Conservation (phyloP, 2,329 filamentous ascomycete species). For the Aspergillus sp. region DNA sequence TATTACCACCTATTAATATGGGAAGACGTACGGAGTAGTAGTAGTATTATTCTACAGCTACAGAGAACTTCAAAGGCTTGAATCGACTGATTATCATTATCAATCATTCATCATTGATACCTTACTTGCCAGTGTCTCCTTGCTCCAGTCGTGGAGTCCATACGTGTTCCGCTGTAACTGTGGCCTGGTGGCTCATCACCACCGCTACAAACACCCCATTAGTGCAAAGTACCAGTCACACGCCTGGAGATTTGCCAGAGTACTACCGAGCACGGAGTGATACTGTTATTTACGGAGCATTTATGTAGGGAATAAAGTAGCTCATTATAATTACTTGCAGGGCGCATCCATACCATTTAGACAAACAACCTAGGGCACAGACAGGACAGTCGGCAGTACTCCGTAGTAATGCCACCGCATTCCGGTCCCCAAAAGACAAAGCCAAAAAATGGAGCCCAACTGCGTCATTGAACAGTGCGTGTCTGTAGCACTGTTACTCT, state of each 20-base stretch:
- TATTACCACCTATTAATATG: background rate
- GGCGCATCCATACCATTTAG: background rate
- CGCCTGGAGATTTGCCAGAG: background rate
- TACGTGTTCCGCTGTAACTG: too few species aligned
- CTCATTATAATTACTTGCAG: background rate
- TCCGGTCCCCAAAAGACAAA: constrained; percentile 5
- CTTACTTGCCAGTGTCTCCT: background rate
- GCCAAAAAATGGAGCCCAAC: background rate
- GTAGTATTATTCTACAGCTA: background rate
- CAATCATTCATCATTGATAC: background rate
- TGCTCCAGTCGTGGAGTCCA: background rate
- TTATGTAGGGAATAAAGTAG: background rate
- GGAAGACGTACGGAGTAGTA: background rate
- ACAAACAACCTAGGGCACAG: background rate
- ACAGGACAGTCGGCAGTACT: background rate
- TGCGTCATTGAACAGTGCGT: too few species aligned
- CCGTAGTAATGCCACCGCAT: constrained; percentile 8
- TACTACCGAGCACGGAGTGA: background rate
- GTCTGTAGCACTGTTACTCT: background rate
- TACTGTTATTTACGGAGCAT: background rate
- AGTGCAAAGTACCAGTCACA: background rate
- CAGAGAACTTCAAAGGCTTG: background rate
- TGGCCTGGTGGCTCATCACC: too few species aligned
- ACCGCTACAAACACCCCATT: background rate
- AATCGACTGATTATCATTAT: background rate